Base-by-base conservation (phyloP, 2,329 filamentous ascomycete species). In the Rhexocercosporidium sp. region DNA sequence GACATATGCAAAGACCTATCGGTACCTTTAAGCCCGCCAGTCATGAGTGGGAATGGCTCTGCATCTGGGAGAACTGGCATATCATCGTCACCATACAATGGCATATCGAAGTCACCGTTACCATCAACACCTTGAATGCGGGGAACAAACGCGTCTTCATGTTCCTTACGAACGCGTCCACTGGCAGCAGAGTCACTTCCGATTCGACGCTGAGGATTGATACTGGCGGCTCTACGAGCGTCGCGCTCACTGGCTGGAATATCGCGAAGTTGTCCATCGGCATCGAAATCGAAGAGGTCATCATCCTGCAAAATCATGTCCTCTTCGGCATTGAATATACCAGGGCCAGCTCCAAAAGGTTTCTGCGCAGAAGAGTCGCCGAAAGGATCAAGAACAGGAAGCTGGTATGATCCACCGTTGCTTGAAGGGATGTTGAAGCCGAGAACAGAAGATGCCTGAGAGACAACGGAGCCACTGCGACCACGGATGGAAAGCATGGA, bases 271-370 rank as follows among this genome's bases (percentile, higher is more conserved):
- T 86, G 85, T 8, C 88, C 88, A 67, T 90, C 83, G 16, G 83
- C 86, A 70, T 89, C 88, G 70, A 91, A 85, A 44, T 82, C 84
- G 71, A 91, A 88, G 62, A 84, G 84, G 25, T 83, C 80, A n/a
- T 88, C 84, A 39, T 83, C 74, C 60, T 81, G 76, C 65, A 85
- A 77, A 20, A 83, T 76, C 22, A 83, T 79, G 12, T 78, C 79
- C 47, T 82, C 78, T 18, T 83, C 78, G 47, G 79, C 78, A 22
- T 60, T 76, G 8, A 70, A 76, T 2, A 74, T 77, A n/a, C 79
- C 67, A 44, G 77, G 75, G 22, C 70, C 74, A 20, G 76, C 51
- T 12, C 63, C 59, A 20, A 57, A 31, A 8, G 49, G 59, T 61
- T 74, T 81, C 25, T 76, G 75, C 1, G 69, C 73, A 39, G 77